Base-by-base conservation (phyloP, 768 basidiomycete genomes). In the Naganishia onofrii region DNA sequence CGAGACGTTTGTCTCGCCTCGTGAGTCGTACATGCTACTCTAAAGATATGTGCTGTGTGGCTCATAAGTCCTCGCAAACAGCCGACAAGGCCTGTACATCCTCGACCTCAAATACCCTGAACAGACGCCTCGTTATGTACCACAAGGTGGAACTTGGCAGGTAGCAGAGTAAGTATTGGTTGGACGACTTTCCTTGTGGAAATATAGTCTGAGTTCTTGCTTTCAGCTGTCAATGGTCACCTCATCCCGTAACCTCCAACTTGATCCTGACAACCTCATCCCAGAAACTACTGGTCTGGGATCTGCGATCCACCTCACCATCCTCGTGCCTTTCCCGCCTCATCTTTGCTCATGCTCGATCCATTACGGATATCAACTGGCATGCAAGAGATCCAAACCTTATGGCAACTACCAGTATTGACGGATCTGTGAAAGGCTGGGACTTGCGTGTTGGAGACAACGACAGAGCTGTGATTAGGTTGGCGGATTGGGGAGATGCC, bases 351-450 rank as follows among this genome's bases (percentile, higher is more conserved):
- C 96, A 99, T 77, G 91, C 92, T 72, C 88, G 95, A 54, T 93
- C 93, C 5, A 93, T 99, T 66, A 97, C 96, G 3, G 96, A 99
- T 77, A 92, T 98, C 77, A 98, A 99, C 77, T 99, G 95, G 95
- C 91, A 93, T 76, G 89, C 89, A 0, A 85, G 86, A 4, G 89
- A 93, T 74, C 89, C 90, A 5, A 88, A 96, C 69, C 84, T 88
- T 15, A 90, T 98, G 21, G 89, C 90, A 1, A 95, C 93, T 56
- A 92, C 90, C 0, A 90, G 91, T 0, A 90, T 99, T 63, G 96
- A 99, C 77, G 89, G 93, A 0, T 96, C 94, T 88, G 80, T 97
- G 23, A 91, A 92, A 88, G 88, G 88, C 17, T 99, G 95, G 94
- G 96, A 98, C 79, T 76, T 99, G 28, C 84, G 92, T 52, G 84